Conservation (phyloP, 495 filamentous ascomycete genomes). For the Neurospora sublineolata region DNA sequence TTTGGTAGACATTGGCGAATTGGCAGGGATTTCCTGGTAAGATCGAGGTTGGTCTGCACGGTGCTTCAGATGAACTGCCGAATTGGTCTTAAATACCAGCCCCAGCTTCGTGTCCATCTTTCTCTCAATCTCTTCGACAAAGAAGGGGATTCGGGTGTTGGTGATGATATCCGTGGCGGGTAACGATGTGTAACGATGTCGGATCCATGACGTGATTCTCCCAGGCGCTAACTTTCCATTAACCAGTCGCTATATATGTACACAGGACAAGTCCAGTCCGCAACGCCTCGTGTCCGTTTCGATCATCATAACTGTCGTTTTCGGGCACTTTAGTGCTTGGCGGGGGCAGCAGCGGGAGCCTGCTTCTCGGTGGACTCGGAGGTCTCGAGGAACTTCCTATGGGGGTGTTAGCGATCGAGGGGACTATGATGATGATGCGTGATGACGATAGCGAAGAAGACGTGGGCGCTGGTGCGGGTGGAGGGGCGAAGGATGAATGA, state of each 20-base stretch:
- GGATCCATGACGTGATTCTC: background rate
- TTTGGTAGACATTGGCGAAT: background rate
- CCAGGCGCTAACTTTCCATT: slow-evolving; percentile 11
- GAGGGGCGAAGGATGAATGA: background rate
- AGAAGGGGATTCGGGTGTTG: background rate
- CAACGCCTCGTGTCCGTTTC: background rate
- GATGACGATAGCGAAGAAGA: background rate
- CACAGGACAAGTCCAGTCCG: slow-evolving; percentile 10
- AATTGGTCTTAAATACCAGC: background rate
- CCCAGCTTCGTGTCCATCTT: background rate
- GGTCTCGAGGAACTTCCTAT: slow-evolving; percentile 69
- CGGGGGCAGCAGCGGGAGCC: slow-evolving; percentile 7
- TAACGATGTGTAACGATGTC: background rate
- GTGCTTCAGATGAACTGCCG: background rate
- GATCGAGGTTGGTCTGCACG: background rate
- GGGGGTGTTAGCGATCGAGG: slow-evolving; percentile 16
- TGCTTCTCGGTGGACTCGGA: slow-evolving; percentile 61
- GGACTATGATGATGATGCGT: background rate
- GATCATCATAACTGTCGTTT: slow-evolving; percentile 8
- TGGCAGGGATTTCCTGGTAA: background rate
- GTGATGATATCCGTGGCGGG: background rate
- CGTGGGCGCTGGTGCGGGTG: background rate
- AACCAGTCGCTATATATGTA: slow-evolving; percentile 17
- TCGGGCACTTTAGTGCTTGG: slow-evolving; percentile 41
- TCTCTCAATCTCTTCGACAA: background rate